A percentile compares a stretch with the other conserved stretches of the same genome.
Evolutionary conservation across 2,329 filamentous ascomycete species (phyloP).

Genomic region (Microdochium bolleyi): DNA sequence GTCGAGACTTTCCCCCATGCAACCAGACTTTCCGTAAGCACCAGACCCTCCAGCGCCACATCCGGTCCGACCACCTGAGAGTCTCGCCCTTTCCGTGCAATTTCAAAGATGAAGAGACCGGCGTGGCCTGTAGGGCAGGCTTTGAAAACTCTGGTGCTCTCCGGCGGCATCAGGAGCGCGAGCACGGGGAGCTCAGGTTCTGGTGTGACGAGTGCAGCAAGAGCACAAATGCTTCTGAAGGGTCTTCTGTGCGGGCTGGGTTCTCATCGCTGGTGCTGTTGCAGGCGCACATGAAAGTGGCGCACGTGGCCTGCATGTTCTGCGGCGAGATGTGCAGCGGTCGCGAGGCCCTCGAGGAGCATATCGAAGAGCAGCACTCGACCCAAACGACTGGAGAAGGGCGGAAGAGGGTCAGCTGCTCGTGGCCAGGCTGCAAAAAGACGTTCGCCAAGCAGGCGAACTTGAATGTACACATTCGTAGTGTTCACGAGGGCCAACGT

Average conservation of each 20-base stretch:
- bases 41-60: constrained; percentile 75
- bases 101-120: constrained; percentile 23
- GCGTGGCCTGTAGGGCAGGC: constrained; percentile 48
- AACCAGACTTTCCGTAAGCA: constrained; percentile 78
- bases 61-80: constrained; percentile 67
- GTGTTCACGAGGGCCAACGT: constrained; percentile 65
- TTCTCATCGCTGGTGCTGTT: constrained; percentile 69
- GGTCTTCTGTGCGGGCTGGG: constrained; percentile 34
- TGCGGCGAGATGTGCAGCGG: constrained; percentile 64
- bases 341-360: constrained; percentile 61
- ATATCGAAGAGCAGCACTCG: constrained; percentile 72
- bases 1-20: constrained; percentile 63
- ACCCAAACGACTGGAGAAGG: constrained; percentile 47
- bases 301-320: constrained; percentile 68
- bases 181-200: constrained; percentile 63
- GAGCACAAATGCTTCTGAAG: constrained; percentile 26
- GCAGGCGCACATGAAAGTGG: constrained; percentile 62
- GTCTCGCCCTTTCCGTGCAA: constrained; percentile 65
- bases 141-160: constrained; percentile 70
- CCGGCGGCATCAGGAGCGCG: constrained; percentile 60
- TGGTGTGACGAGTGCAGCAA: constrained; percentile 67
- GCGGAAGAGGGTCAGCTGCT: constrained; percentile 59
- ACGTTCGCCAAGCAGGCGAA: constrained; percentile 81
- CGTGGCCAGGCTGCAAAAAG: constrained; percentile 60
- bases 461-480: constrained; percentile 69